Evolutionary conservation across 495 filamentous ascomycete species (phyloP).

Genomic region (Xylaria grammica): DNA sequence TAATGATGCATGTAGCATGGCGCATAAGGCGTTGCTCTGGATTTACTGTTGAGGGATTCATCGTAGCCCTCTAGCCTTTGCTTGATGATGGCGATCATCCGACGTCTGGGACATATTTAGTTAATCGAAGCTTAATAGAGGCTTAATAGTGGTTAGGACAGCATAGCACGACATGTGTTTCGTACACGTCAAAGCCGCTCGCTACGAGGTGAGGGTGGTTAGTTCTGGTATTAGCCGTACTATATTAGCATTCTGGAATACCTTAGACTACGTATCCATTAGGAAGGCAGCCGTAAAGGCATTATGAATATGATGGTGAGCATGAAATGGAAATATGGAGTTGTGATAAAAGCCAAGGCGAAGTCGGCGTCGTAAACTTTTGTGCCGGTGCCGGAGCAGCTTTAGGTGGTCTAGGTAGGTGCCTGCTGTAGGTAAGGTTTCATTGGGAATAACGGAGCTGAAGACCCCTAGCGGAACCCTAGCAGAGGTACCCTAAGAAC

Average conservation of each 20-base stretch:
- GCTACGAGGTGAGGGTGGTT: neutral
- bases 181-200: neutral
- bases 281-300: no score
- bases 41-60: neutral
- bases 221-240: neutral
- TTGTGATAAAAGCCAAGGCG: conserved; percentile 13
- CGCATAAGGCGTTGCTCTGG: conserved; percentile 6
- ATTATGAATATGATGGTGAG: conserved; percentile 20
- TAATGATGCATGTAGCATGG: conserved; percentile 15
- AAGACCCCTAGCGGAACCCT: conserved; percentile 3
- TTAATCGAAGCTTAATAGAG: neutral
- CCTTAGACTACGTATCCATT: neutral
- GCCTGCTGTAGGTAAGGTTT: no score
- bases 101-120: conserved; percentile 5
- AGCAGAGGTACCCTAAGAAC: no score
- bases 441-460: no score
- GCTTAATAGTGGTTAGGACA: neutral
- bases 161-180: neutral
- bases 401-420: conserved; percentile 72
- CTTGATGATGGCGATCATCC: neutral
- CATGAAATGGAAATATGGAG: conserved; percentile 16
- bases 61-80: neutral
- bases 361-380: conserved; percentile 37
- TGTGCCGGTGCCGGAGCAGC: conserved; percentile 57
- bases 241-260: neutral